Percentiles rank a stretch among this genome's conserved stretches.
phyloP scores from a whole-genome alignment of 108 stramenopile genomes.

The Cyclotella atomus region DNA sequence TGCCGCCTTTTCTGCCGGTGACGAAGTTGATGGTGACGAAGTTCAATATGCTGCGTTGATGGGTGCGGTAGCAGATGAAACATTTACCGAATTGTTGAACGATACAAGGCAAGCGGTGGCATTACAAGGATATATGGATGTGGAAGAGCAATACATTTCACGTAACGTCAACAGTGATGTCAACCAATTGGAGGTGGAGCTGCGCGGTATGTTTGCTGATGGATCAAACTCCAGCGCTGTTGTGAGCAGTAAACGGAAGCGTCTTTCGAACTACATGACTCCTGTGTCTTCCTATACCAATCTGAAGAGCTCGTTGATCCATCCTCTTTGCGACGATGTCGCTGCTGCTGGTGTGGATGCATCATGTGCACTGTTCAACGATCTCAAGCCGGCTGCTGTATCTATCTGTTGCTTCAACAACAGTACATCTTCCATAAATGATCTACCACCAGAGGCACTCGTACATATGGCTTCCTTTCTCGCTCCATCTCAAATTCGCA shows the following conservation, averaged over 20 bases:
- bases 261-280: neutral
- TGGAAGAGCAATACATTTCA: neutral
- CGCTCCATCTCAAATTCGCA: conserved; percentile 2
- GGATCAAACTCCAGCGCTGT: neutral
- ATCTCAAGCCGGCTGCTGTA: no score
- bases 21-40: neutral
- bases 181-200: neutral
- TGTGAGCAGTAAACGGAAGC: conserved; percentile 4
- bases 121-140: neutral
- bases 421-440: neutral
- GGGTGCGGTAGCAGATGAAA: neutral
- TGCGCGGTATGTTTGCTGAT: no score
- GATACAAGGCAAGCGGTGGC: neutral
- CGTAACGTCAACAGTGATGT: neutral
- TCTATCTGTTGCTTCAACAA: conserved; percentile 1
- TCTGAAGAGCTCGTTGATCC: neutral
- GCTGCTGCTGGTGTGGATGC: no score
- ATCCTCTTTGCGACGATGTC: no score
- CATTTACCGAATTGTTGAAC: neutral
- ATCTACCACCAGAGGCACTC: conserved; percentile 9
- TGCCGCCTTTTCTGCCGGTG: neutral
- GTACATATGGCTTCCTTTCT: conserved; percentile 22
- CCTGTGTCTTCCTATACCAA: neutral
- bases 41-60: neutral
- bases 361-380: no score